Evolutionary conservation across 1,284 basidiomycete species (phyloP).

Genomic region (Paramarasmius palmivorus): DNA sequence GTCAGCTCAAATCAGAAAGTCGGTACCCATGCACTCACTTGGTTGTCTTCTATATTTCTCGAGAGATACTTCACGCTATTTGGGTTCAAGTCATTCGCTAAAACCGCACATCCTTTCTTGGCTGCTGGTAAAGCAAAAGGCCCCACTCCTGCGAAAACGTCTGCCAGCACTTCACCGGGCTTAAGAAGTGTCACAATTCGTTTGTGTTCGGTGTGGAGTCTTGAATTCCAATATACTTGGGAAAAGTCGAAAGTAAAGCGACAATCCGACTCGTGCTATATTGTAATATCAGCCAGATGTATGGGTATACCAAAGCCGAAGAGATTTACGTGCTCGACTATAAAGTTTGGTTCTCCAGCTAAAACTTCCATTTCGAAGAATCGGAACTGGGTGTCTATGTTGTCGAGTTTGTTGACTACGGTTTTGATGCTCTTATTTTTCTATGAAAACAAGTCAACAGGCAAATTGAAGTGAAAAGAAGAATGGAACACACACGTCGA

Average conservation of each 20-base stretch:
- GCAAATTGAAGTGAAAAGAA: neutral
- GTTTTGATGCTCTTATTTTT: constrained; percentile 84
- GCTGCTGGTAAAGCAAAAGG: constrained; percentile 95
- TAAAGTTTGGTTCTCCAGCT: constrained; percentile 85
- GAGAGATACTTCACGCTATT: constrained; percentile 78
- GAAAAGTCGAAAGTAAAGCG: constrained; percentile 94
- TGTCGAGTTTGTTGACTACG: constrained; percentile 95
- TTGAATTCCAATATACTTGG: constrained; percentile 97
- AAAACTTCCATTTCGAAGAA: constrained; percentile 98
- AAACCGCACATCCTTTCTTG: constrained; percentile 84
- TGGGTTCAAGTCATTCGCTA: constrained; percentile 96
- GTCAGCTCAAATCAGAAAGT: constrained; percentile 2
- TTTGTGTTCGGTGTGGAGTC: constrained; percentile 89
- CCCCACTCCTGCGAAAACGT: constrained; percentile 97
- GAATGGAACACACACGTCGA: constrained; percentile 66
- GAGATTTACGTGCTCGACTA: constrained; percentile 81
- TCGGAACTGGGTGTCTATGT: constrained; percentile 86
- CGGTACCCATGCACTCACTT: constrained; percentile 43
- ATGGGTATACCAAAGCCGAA: neutral
- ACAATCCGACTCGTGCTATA: constrained; percentile 81
- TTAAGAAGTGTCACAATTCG: constrained; percentile 75
- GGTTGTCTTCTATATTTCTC: constrained; percentile 76
- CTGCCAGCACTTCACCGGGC: constrained; percentile 78
- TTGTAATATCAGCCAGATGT: constrained; percentile 4
- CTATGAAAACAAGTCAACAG: constrained; percentile 39